These are phyloP conservation scores for Suhomyces sp. DNA, from an alignment of 805 yeast species.

Conservation along the genomic window DNA sequence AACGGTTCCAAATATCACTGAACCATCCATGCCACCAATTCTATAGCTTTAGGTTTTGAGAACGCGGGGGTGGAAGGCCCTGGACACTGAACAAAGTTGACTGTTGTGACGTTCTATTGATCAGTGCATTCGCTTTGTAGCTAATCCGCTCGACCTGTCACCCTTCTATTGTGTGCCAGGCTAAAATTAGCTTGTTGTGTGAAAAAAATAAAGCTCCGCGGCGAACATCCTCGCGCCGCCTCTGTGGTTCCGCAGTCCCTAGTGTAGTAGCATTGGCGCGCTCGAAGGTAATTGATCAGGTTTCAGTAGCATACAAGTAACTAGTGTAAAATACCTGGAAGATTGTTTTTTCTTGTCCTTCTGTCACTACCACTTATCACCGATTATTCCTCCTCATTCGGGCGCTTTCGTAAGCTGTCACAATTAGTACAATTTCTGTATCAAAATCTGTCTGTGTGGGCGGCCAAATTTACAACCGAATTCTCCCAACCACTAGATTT, in stretches of 20 bases:
- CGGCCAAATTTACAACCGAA: not conserved
- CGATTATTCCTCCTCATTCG: no score
- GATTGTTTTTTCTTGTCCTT: no score
- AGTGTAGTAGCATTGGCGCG: not conserved
- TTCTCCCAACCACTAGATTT: not conserved
- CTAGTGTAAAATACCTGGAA: no score
- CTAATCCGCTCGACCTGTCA: not conserved
- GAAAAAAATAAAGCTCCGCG: not conserved
- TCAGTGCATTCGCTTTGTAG: not conserved
- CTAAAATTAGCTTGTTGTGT: not conserved
- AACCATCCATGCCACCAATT: no score
- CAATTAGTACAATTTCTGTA: not conserved
- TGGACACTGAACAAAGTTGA: no score
- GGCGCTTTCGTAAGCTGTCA: not conserved
- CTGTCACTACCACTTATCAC: no score
- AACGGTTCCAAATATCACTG: no score
- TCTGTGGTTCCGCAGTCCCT: not conserved
- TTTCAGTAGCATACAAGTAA: no score
- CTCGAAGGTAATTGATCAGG: no score
- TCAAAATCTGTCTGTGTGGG: not conserved
- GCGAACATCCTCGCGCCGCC: not conserved
- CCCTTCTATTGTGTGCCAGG: not conserved
- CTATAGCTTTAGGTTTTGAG: no score
- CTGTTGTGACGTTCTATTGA: no score
- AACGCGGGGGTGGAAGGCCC: no score